A percentile compares a stretch with the other conserved stretches of the same genome.
Evolutionary conservation across 306 rosid genomes (phyloP).

Genomic region (Ceratonia siliqua): DNA sequence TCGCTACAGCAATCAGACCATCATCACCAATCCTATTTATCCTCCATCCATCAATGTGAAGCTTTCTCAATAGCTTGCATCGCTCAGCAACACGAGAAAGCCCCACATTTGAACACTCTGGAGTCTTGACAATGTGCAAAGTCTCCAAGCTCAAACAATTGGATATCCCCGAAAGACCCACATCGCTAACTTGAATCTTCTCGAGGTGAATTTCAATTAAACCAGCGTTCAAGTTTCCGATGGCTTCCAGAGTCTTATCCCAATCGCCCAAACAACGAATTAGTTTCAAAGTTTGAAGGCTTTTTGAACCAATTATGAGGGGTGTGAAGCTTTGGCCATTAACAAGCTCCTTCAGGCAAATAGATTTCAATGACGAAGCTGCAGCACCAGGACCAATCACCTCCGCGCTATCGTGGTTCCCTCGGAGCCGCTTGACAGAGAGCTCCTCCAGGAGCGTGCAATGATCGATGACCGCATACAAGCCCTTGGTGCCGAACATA

Average conservation of each 20-base stretch:
- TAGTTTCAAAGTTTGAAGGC: constrained; percentile 59
- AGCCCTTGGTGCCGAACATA: constrained; percentile 59
- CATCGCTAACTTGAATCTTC: constrained; percentile 62
- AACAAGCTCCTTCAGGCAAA: constrained; percentile 71
- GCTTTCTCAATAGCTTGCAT: constrained; percentile 72
- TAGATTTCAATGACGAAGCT: constrained; percentile 56
- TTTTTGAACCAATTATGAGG: constrained; percentile 56
- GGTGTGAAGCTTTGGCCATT: constrained; percentile 64
- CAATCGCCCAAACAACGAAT: constrained; percentile 90
- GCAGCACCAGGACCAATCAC: constrained; percentile 41
- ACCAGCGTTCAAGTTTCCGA: constrained; percentile 49
- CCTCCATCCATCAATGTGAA: constrained; percentile 94
- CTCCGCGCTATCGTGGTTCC: constrained; percentile 45
- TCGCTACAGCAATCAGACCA: constrained; percentile 65
- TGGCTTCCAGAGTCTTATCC: constrained; percentile 56
- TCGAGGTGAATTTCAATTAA: constrained; percentile 73
- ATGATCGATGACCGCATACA: constrained; percentile 59
- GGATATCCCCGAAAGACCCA: constrained; percentile 37
- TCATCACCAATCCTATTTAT: constrained; percentile 76
- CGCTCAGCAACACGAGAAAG: constrained; percentile 55
- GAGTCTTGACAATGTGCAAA: constrained; percentile 68
- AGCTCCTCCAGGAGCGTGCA: constrained; percentile 66
- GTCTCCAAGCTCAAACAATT: constrained; percentile 40
- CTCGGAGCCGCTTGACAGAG: constrained; percentile 75
- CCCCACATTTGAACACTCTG: constrained; percentile 75